These are phyloP conservation scores for Noccaea bulbosa DNA, from an alignment of 345 rosid species.

Conservation along the genomic window DNA sequence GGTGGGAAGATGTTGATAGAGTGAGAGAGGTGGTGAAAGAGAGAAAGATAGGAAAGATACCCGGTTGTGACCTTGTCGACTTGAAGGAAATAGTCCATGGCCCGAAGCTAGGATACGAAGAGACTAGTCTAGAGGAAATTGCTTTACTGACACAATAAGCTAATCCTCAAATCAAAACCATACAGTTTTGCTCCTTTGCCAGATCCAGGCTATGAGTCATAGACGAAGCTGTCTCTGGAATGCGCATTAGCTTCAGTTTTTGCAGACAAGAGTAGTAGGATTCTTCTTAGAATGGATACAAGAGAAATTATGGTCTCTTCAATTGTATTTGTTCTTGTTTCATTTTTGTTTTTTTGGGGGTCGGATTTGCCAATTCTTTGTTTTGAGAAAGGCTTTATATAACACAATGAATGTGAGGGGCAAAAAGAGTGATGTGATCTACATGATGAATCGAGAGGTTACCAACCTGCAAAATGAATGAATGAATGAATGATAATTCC, in stretches of 20 bases:
- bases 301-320: slow-evolving; percentile 17
- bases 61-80: slow-evolving; percentile 65
- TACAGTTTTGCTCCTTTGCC: slow-evolving; percentile 4
- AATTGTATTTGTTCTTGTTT: slow-evolving; percentile 23
- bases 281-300: slow-evolving; percentile 24
- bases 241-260: slow-evolving; percentile 18
- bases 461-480: not conserved
- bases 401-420: slow-evolving; percentile 9
- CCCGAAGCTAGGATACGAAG: slow-evolving; percentile 24
- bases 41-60: slow-evolving; percentile 50
- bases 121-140: slow-evolving; percentile 29
- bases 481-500: no score
- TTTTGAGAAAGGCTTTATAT: not conserved
- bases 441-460: not conserved
- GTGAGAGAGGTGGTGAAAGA: slow-evolving; percentile 56
- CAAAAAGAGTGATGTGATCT: slow-evolving; percentile 5
- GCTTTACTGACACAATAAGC: slow-evolving; percentile 27
- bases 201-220: slow-evolving; percentile 26
- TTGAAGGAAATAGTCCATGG: slow-evolving; percentile 65
- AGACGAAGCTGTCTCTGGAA: slow-evolving; percentile 11
- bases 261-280: slow-evolving; percentile 28
- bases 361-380: not conserved
- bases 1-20: slow-evolving; percentile 59
- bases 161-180: not conserved
- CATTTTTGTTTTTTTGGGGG: not conserved